These are phyloP conservation scores for Scheffersomyces insectosa DNA, from an alignment of 1,139 yeast species.

Conservation along the genomic window DNA sequence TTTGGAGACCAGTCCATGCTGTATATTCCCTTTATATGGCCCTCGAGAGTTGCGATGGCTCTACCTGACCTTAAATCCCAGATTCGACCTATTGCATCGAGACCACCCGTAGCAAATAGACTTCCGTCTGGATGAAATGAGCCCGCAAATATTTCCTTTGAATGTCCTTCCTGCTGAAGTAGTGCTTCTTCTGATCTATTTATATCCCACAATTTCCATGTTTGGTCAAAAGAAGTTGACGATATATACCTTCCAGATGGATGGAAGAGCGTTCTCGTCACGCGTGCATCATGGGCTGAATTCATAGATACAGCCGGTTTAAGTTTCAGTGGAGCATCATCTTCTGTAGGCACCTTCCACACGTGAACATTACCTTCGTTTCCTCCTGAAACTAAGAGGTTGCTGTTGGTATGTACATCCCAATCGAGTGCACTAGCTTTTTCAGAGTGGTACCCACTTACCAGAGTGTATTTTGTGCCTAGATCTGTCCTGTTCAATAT, in stretches of 20 bases:
- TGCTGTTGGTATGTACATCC: slow-evolving; percentile 27
- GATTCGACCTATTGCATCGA: slow-evolving; percentile 69
- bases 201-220: slow-evolving; percentile 90
- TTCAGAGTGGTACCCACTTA: slow-evolving; percentile 46
- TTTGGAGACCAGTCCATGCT: slow-evolving; percentile 74
- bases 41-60: slow-evolving; percentile 55
- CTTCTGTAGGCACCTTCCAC: slow-evolving; percentile 32
- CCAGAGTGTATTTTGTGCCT: slow-evolving; percentile 23
- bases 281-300: slow-evolving; percentile 54
- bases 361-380: slow-evolving; percentile 58
- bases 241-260: slow-evolving; percentile 60
- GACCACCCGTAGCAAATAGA: slow-evolving; percentile 72
- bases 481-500: slow-evolving; percentile 45
- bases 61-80: slow-evolving; percentile 91
- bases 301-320: slow-evolving; percentile 21
- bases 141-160: slow-evolving; percentile 67
- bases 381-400: slow-evolving; percentile 57
- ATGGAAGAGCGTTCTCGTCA: slow-evolving; percentile 65
- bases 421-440: slow-evolving; percentile 74
- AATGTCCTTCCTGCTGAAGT: slow-evolving; percentile 79
- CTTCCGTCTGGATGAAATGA: slow-evolving; percentile 79
- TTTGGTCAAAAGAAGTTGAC: slow-evolving; percentile 79
- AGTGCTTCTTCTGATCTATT: slow-evolving; percentile 30
- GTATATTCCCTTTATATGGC: slow-evolving; percentile 75
- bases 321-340: slow-evolving; percentile 4